These are phyloP conservation scores for Corymbia calophylla DNA, from an alignment of 441 rosid genomes.

Conservation along the genomic window DNA sequence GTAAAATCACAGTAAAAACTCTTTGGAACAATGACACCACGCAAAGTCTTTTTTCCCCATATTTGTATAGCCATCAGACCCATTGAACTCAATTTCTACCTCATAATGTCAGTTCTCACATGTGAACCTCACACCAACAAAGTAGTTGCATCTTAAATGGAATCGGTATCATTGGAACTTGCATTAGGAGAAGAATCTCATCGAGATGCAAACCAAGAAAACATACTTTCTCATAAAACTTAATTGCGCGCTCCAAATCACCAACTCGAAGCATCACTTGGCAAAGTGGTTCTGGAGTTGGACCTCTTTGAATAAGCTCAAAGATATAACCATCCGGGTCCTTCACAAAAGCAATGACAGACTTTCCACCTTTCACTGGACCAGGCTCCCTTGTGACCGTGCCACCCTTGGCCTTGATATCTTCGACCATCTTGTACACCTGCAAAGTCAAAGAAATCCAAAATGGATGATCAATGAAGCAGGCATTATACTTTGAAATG, in stretches of 20 bases:
- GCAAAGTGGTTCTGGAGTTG: constrained; percentile 91
- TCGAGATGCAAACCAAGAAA: background rate
- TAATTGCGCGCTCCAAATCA: constrained; percentile 74
- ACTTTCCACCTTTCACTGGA: constrained; percentile 82
- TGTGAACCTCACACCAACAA: background rate
- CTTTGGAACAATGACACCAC: background rate
- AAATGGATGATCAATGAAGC: background rate
- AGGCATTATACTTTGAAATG: background rate
- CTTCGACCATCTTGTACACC: constrained; percentile 83
- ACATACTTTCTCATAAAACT: constrained; percentile 76
- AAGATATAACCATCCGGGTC: constrained; percentile 95
- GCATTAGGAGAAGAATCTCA: background rate
- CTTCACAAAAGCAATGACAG: constrained; percentile 86
- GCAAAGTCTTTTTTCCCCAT: background rate
- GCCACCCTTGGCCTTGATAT: constrained; percentile 75
- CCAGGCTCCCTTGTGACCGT: constrained; percentile 83
- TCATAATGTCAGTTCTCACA: background rate
- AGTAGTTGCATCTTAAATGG: background rate
- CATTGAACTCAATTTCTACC: background rate
- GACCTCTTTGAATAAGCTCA: constrained; percentile 84
- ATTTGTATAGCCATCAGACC: background rate
- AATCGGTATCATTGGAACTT: background rate
- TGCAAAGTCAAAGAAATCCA: constrained; percentile 3
- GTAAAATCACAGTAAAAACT: background rate
- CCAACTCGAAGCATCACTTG: constrained; percentile 99